phyloP scores from a whole-genome alignment of 2,329 filamentous ascomycete genomes.

The Colletotrichum graminicola region DNA sequence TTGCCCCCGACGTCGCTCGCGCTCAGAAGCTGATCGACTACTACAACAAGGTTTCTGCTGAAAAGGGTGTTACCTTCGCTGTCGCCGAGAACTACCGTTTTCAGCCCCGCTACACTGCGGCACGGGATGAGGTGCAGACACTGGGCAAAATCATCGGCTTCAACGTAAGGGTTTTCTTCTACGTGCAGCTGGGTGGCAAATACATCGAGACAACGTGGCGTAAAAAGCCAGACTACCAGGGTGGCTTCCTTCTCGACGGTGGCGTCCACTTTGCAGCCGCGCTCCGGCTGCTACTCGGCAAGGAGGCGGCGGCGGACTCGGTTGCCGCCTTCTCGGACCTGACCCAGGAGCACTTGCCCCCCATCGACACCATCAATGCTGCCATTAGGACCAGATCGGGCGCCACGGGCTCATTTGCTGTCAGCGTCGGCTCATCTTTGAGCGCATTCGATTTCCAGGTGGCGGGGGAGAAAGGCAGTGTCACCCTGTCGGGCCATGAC shows the following conservation, averaged over 20 bases:
- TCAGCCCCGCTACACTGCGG: constrained; percentile 66
- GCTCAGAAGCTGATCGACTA: constrained; percentile 56
- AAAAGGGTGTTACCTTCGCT: constrained; percentile 59
- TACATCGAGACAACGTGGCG: constrained; percentile 62
- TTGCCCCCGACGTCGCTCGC: constrained; percentile 68
- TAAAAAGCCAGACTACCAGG: constrained; percentile 77
- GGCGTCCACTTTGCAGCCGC: constrained; percentile 80
- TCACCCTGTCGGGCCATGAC: constrained; percentile 61
- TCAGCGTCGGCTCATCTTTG: constrained; percentile 69
- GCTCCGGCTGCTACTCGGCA: constrained; percentile 68
- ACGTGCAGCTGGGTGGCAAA: constrained; percentile 52
- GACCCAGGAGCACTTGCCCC: constrained; percentile 66
- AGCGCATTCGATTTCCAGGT: constrained; percentile 67
- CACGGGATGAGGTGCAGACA: constrained; percentile 53
- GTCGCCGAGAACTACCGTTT: constrained; percentile 83
- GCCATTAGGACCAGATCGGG: constrained; percentile 67
- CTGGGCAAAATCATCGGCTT: constrained; percentile 60
- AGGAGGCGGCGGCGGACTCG: constrained; percentile 54
- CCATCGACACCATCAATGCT: constrained; percentile 75
- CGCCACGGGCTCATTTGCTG: constrained; percentile 66
- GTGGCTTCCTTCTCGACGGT: constrained; percentile 81
- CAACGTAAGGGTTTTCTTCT: constrained; percentile 57
- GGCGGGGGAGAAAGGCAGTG: constrained; percentile 68
- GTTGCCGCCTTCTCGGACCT: constrained; percentile 65
- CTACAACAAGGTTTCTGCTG: constrained; percentile 47